These are phyloP conservation scores for Talaromyces wortmannii DNA, from an alignment of 495 filamentous ascomycete species.

Conservation along the genomic window DNA sequence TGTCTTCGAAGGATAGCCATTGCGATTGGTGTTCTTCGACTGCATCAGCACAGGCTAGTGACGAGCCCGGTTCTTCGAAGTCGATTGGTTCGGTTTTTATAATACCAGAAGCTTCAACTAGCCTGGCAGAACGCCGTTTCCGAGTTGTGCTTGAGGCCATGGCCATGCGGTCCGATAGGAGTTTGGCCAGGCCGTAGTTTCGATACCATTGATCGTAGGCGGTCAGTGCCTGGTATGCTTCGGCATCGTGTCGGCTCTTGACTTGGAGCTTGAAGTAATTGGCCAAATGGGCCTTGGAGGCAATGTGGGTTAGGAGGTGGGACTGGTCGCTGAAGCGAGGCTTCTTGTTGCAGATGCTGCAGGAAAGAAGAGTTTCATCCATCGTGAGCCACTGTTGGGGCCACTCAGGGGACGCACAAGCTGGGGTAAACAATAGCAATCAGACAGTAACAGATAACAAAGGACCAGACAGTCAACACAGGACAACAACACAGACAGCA, in stretches of 20 bases:
- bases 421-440: neutral
- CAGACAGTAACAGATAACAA: slow-evolving; percentile 25
- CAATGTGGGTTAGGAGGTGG: slow-evolving; percentile 80
- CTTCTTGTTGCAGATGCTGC: slow-evolving; percentile 71
- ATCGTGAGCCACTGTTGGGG: slow-evolving; percentile 19
- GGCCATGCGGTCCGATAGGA: slow-evolving; percentile 64
- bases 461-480: neutral
- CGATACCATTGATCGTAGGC: slow-evolving; percentile 67
- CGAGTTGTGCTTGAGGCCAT: slow-evolving; percentile 12
- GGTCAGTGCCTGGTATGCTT: slow-evolving; percentile 41
- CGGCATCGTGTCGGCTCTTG: slow-evolving; percentile 47
- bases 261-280: slow-evolving; percentile 68
- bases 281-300: slow-evolving; percentile 77
- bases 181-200: slow-evolving; percentile 50
- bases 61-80: neutral
- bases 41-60: neutral
- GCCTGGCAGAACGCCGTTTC: neutral
- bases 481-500: neutral
- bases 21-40: neutral
- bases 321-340: slow-evolving; percentile 81
- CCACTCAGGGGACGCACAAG: neutral
- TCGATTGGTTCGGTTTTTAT: neutral
- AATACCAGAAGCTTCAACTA: neutral
- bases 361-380: slow-evolving; percentile 57
- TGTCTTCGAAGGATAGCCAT: neutral